Evolutionary conservation across 129 eudicot genomes (phyloP), one percentile per base, ranked within the genome.

Genomic region (Silybum marianum): DNA sequence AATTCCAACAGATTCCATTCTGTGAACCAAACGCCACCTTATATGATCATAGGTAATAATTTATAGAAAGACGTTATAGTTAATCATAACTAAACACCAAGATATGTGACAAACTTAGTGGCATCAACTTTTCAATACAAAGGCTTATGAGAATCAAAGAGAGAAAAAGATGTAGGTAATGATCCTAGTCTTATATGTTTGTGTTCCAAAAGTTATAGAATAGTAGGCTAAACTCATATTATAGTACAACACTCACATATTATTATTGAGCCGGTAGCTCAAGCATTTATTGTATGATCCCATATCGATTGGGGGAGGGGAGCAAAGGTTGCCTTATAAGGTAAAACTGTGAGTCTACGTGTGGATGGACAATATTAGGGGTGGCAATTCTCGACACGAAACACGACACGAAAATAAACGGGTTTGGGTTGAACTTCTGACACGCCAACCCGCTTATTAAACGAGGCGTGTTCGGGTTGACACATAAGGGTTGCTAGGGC

Each of bases 31-130:
- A 25, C 28, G 28, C 28, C n/a, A n/a, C n/a, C n/a, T n/a, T 40
- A 63, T 23, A 40, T 72, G 63, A 72, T 46, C 28, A 23, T 23
- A 44, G 66, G 26, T 42, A 3, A 38, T 21, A 10, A 30, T 24
- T 24, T 3, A 42, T 44, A 19, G 25, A 26, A 74, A 74, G 23
- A 46, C 7, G 48, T 73, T 25, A 44, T 74, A 25, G 48, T 62
- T 58, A 74, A 74, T 44, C 67, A 74, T 23, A 74, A 25, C 67
- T 74, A 23, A 25, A 24, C 78, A 74, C 40, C 60, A 4, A 46
- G 78, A 46, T 74, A 34, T 28, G 18, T 74, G 40, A 73, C 9
- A 48, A 48, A 13, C 60, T 48, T 48, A 19, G 23, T 58, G 44
- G 60, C 69, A 34, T 75, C 26, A 24, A 65, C 26, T 63, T 63